Conservation (phyloP, 208 protist genomes). For the Trypanosomatidae sp. region DNA sequence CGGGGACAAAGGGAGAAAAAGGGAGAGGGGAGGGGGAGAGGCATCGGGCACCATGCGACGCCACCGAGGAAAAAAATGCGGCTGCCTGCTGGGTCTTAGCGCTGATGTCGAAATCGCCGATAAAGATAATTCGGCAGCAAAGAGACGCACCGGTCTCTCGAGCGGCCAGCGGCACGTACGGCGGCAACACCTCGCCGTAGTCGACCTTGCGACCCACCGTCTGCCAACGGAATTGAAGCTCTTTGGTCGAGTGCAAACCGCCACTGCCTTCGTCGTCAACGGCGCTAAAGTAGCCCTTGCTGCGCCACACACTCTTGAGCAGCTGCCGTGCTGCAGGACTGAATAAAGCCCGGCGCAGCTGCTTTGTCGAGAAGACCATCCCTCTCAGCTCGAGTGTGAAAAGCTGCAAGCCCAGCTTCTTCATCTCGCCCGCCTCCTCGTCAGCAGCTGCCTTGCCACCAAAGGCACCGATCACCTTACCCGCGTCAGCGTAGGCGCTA, state of each 20-base stretch:
- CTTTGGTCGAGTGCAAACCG: not conserved
- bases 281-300: conserved; percentile 53
- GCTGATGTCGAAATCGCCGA: conserved; percentile 26
- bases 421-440: conserved; percentile 39
- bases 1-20: not conserved
- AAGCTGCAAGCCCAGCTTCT: conserved; percentile 21
- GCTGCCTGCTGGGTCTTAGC: conserved; percentile 11
- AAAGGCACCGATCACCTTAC: conserved; percentile 17
- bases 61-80: conserved; percentile 20
- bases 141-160: not conserved
- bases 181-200: conserved; percentile 43
- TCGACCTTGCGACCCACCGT: conserved; percentile 33
- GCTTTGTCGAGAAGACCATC: conserved; percentile 1
- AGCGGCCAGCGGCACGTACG: conserved; percentile 23
- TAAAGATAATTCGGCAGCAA: conserved; percentile 34
- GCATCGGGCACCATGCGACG: not conserved
- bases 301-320: conserved; percentile 45
- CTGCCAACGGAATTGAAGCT: conserved; percentile 46
- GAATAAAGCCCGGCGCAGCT: conserved; percentile 12
- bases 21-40: not conserved
- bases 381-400: conserved; percentile 25
- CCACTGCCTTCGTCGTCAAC: conserved; percentile 30
- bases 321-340: conserved; percentile 14
- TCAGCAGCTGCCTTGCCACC: conserved; percentile 5
- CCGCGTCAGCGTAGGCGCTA: conserved; percentile 20